Evolutionary conservation across 805 yeast genomes (phyloP), one percentile per base, ranked within the genome.

Genomic region (Candida insectorum): DNA sequence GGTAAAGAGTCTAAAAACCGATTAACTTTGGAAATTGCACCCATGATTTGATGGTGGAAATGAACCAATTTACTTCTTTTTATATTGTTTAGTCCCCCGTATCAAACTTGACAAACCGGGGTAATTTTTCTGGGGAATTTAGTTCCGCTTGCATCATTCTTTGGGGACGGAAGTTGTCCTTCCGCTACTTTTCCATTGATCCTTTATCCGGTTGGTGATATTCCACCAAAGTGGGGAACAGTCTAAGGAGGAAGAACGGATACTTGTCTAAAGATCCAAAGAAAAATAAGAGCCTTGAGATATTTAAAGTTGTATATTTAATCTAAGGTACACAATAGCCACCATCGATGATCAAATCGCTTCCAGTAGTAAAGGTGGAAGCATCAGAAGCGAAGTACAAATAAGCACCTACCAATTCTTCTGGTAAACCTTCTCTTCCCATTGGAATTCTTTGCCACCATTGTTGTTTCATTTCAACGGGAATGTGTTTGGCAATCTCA

Each of bases 311-410:
- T n/a, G n/a, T n/a, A n/a, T n/a, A n/a, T n/a, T n/a, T n/a, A 56
- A 41, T 55, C 52, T 39, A 56, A 48, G 29, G 56, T 54, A 15
- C 53, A 47, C 28, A 24, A 11, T 19, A 22, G n/a, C 24, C 33
- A 6, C 91, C 91, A 52, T 83, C 91, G 31, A 82, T 81, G 20
- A 64, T 59, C 27, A 83, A 60, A 52, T 84, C 88, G 11, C 81
- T 49, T 23, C 91, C 93, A 2, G 87, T 78, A 30, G 85, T 75
- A 58, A 73, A 84, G 6, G 83, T 72, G 21, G 85, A 71, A 4
- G 89, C 91, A 49, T 80, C 80, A 23, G 85, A 76, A 5, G 86
- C 87, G 40, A 83, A 58, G 62, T 78, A 84, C 28, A 83, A 54
- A 57, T 78, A 81, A n/a, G 85, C 85, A 38, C 91, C 91, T 12